phyloP scores from a whole-genome alignment of 805 yeast species.

The Cyberlindnera petersonii region DNA sequence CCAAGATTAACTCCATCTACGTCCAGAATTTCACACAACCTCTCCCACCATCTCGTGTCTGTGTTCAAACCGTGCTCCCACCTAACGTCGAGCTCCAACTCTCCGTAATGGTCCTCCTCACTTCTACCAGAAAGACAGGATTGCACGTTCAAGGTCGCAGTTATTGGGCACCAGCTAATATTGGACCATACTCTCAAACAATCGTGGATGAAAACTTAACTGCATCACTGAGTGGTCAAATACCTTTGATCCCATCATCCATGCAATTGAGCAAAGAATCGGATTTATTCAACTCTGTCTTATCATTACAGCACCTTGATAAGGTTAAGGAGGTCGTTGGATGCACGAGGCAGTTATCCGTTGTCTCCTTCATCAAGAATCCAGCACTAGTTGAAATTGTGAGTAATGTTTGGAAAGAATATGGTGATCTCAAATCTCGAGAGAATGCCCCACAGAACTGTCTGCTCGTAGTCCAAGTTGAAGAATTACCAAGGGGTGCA shows the following conservation, averaged over 20 bases:
- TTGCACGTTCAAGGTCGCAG: conserved; percentile 90
- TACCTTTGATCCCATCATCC: conserved; percentile 71
- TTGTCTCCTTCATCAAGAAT: conserved; percentile 53
- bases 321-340: conserved; percentile 56
- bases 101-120: conserved; percentile 51
- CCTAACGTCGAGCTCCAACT: conserved; percentile 42
- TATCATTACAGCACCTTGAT: conserved; percentile 73
- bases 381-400: conserved; percentile 30
- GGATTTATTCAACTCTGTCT: conserved; percentile 37
- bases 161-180: conserved; percentile 98
- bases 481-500: conserved; percentile 59
- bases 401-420: conserved; percentile 43
- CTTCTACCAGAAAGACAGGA: conserved; percentile 48
- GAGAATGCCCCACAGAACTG: conserved; percentile 26
- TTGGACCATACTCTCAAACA: conserved; percentile 95
- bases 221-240: conserved; percentile 83
- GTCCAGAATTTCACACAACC: conserved; percentile 49
- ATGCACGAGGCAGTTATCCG: conserved; percentile 40
- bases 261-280: conserved; percentile 44
- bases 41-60: conserved; percentile 85
- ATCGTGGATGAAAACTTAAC: conserved; percentile 46
- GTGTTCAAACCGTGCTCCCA: conserved; percentile 61
- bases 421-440: conserved; percentile 29
- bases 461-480: conserved; percentile 52
- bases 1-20: conserved; percentile 58